Evolutionary conservation across 495 filamentous ascomycete genomes (phyloP).

Genomic region (Podospora pseudoanserina): DNA sequence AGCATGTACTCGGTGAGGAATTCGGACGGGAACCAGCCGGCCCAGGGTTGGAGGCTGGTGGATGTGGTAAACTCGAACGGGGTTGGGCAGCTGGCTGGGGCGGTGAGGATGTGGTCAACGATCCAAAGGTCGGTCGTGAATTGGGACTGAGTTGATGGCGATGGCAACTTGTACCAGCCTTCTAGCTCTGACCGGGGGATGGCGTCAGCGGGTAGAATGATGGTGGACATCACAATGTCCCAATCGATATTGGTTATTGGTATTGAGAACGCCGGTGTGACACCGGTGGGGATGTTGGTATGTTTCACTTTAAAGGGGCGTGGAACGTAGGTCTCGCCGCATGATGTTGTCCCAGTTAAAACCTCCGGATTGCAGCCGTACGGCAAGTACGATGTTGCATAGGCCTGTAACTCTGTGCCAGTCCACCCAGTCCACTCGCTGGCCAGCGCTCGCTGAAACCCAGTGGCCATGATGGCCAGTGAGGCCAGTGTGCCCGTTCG

Average conservation of each 20-base stretch:
- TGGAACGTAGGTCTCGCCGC: too few species aligned
- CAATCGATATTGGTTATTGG: too few species aligned
- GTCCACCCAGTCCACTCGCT: not conserved
- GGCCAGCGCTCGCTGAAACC: not conserved
- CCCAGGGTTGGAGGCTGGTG: slow-evolving; percentile 7
- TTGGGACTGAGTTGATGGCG: slow-evolving; percentile 17
- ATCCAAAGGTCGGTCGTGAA: too few species aligned
- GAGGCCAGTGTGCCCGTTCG: not conserved
- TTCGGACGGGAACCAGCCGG: slow-evolving; percentile 33
- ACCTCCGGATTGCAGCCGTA: not conserved
- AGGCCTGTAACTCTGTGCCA: not conserved
- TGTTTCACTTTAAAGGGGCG: too few species aligned
- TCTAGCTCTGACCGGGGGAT: slow-evolving; percentile 17
- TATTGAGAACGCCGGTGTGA: too few species aligned
- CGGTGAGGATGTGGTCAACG: slow-evolving; percentile 27
- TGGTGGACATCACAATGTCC: slow-evolving; percentile 34
- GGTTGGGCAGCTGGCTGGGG: slow-evolving; percentile 22
- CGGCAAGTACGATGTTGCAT: not conserved
- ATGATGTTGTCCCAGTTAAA: not conserved
- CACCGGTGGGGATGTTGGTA: too few species aligned
- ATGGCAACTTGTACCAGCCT: slow-evolving; percentile 7
- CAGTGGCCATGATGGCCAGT: not conserved
- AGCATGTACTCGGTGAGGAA: slow-evolving; percentile 33
- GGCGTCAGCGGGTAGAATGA: slow-evolving; percentile 33
- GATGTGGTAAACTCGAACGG: slow-evolving; percentile 31